Conservation (phyloP, 495 filamentous ascomycete genomes). For the Penicillium canescens region DNA sequence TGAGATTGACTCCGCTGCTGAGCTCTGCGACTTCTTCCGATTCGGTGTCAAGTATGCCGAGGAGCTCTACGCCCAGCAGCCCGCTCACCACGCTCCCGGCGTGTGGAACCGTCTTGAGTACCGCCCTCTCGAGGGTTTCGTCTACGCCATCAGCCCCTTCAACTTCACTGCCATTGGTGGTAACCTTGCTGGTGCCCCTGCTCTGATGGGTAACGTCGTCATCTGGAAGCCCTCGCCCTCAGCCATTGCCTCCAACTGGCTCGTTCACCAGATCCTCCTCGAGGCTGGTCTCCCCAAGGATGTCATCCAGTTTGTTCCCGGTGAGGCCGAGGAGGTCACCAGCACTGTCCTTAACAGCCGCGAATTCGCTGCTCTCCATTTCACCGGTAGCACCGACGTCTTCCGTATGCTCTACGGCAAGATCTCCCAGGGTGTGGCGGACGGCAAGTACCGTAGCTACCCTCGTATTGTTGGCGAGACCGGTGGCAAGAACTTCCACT, state of each 20-base stretch:
- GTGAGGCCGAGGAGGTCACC: constrained; percentile 76
- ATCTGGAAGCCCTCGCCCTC: constrained; percentile 84
- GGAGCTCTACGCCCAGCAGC: constrained; percentile 83
- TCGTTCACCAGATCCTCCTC: constrained; percentile 79
- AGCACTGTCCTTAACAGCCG: constrained; percentile 66
- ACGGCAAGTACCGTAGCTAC: constrained; percentile 72
- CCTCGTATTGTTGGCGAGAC: constrained; percentile 85
- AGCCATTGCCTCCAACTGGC: constrained; percentile 73
- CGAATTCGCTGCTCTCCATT: constrained; percentile 77
- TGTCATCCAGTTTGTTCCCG: constrained; percentile 84
- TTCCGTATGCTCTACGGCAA: constrained; percentile 78
- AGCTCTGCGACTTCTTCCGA: constrained; percentile 86
- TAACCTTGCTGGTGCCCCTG: constrained; percentile 73
- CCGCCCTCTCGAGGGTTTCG: constrained; percentile 81
- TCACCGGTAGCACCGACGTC: constrained; percentile 80
- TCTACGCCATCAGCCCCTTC: constrained; percentile 84
- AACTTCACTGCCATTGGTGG: constrained; percentile 89
- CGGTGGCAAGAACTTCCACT: constrained; percentile 87
- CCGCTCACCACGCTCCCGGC: constrained; percentile 69
- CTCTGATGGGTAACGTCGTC: constrained; percentile 82
- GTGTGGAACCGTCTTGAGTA: constrained; percentile 86
- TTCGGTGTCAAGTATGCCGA: constrained; percentile 87
- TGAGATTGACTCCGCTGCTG: constrained; percentile 92
- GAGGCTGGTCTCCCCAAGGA: constrained; percentile 77
- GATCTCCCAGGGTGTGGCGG: constrained; percentile 70